Percentiles rank a stretch among this genome's conserved stretches.
Evolutionary conservation across 306 rosid species (phyloP).

Genomic region (Vigna hirtella): DNA sequence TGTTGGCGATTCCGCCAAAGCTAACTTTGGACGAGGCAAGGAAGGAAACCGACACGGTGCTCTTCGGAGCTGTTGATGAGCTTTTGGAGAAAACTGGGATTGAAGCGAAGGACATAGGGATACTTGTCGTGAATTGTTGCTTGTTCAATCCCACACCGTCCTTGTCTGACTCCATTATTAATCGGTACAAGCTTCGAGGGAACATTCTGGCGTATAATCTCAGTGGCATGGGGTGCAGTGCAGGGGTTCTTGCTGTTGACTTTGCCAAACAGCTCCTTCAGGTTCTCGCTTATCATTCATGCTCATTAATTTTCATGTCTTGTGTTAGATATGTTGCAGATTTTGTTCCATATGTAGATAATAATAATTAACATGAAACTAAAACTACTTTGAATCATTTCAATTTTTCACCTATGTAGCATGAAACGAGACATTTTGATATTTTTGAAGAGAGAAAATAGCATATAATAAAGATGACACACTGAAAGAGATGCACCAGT

Average conservation of each 20-base stretch:
- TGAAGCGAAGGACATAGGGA: conserved; percentile 51
- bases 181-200: conserved; percentile 51
- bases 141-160: conserved; percentile 51
- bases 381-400: too few relatives aligned
- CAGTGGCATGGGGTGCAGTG: conserved; percentile 60
- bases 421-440: too few relatives aligned
- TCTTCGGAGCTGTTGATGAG: conserved; percentile 51
- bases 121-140: conserved; percentile 47
- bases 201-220: conserved; percentile 44
- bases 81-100: conserved; percentile 42
- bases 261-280: conserved; percentile 49
- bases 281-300: conserved; percentile 18
- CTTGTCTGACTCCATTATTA: conserved; percentile 36
- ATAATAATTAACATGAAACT: too few relatives aligned
- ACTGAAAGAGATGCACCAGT: too few relatives aligned
- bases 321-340: too few relatives aligned
- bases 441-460: too few relatives aligned
- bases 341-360: too few relatives aligned
- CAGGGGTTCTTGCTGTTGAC: conserved; percentile 53
- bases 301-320: background rate
- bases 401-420: too few relatives aligned
- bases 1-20: conserved; percentile 34
- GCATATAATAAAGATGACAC: too few relatives aligned
- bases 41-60: conserved; percentile 37
- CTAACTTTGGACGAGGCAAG: conserved; percentile 27